Base-by-base conservation (phyloP, 192 early-diverging fungal species). In the Pilobolus umbonatus region DNA sequence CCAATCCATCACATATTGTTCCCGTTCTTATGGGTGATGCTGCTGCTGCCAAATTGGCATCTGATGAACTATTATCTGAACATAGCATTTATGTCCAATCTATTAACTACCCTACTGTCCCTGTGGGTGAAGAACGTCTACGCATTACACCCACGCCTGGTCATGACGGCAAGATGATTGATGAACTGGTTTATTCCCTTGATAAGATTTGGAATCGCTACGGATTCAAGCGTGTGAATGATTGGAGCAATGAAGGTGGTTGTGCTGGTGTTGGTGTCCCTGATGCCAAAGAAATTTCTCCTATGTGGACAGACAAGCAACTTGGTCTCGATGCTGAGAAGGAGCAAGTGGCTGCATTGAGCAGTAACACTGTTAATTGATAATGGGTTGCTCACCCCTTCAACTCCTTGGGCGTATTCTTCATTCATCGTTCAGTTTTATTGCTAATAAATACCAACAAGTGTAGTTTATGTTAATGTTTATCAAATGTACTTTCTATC, bases 1-100 rank as follows among this genome's bases (percentile, higher is more conserved):
- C 96, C 65, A 99, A 99, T 76, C 96, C 96, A 21, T 94, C 92
- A 65, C 96, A 99, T 74, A 99, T 99, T 76, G 96, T 99, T 44
- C 96, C 96, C 22, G 92, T 99, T 22, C 85, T 99, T 48, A 86
- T 99, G 19, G 96, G 96, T 47, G 92, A 99, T 68, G 96, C 96
- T 53, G 94, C 95, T 60, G 80, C 82, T 54, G 90, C 89, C 68
- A 99, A 97, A 75, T 80, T 80, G 9, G 91, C 95, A 30, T 92
- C 89, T 26, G 96, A 99, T 73, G 88, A 95, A 80, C 77, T 99
- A 46, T 75, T 99, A 34, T 72, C 67, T 75, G 84, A 92, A 60
- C 89, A 93, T 78, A 81, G 80, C 56, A 96, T 99, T 68, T 99
- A 99, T 73, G 96, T 97, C 38, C 96, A 99, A 79, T 84, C 80